Percentiles rank a stretch among this genome's conserved stretches.
These are phyloP conservation scores for Hermanozyma aechmeae DNA, from an alignment of 805 yeast genomes.

Conservation along the genomic window DNA sequence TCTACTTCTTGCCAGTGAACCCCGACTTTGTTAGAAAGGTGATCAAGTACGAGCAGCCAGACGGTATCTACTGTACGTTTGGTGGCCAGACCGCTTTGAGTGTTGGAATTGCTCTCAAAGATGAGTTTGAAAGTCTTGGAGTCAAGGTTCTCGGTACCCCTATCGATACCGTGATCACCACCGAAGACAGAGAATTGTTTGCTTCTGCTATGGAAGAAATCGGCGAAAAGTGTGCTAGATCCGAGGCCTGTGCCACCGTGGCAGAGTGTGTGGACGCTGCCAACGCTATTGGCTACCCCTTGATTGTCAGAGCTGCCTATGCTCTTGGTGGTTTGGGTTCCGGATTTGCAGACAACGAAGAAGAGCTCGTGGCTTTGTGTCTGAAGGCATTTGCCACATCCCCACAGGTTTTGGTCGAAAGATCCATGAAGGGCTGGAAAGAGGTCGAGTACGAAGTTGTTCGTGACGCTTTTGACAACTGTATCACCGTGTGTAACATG, in stretches of 20 bases:
- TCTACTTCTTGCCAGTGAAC: constrained; percentile 94
- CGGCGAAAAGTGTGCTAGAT: constrained; percentile 89
- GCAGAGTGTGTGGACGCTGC: constrained; percentile 83
- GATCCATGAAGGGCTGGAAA: constrained; percentile 98
- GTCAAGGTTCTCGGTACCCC: constrained; percentile 96
- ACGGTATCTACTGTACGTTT: constrained; percentile 92
- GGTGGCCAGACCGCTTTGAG: constrained; percentile 98
- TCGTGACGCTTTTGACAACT: constrained; percentile 93
- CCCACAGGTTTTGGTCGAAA: constrained; percentile 92
- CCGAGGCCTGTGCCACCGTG: constrained; percentile 73
- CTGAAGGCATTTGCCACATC: constrained; percentile 89
- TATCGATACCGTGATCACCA: constrained; percentile 90
- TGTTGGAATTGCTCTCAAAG: constrained; percentile 93
- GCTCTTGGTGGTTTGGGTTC: constrained; percentile 98
- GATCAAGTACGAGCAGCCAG: constrained; percentile 90
- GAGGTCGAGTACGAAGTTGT: constrained; percentile 98
- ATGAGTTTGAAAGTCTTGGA: constrained; percentile 85
- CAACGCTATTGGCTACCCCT: constrained; percentile 83
- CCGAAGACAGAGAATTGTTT: constrained; percentile 96
- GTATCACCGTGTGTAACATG: constrained; percentile 99
- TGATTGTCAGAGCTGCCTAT: constrained; percentile 93
- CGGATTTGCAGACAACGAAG: constrained; percentile 88
- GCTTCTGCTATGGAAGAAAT: constrained; percentile 93
- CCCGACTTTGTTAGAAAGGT: constrained; percentile 95
- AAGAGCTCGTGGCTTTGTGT: constrained; percentile 76